Evolutionary conservation across 2,329 filamentous ascomycete species (phyloP).

Genomic region (Ceratocystis variospora): DNA sequence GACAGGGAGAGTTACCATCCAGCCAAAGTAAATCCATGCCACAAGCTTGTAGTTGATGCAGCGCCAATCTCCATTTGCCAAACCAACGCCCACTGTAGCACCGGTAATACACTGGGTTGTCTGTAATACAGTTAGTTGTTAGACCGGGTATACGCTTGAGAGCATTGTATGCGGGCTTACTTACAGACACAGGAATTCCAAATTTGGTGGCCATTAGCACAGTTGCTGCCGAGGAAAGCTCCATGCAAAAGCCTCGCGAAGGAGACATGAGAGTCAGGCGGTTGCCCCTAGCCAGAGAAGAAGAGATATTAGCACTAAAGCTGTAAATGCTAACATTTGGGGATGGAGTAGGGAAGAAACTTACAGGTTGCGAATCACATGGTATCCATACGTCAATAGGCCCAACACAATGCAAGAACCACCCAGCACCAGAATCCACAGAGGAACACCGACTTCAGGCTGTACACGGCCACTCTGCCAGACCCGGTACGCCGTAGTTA

Average conservation of each 20-base stretch:
- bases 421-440: slow-evolving; percentile 38
- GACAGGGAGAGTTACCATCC: slow-evolving; percentile 39
- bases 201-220: slow-evolving; percentile 41
- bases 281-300: slow-evolving; percentile 29
- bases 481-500: slow-evolving; percentile 38
- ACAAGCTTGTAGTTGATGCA: slow-evolving; percentile 38
- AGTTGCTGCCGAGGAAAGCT: slow-evolving; percentile 38
- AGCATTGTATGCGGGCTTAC: background rate
- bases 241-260: slow-evolving; percentile 38
- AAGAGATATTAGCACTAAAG: background rate
- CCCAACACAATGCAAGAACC: slow-evolving; percentile 39
- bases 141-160: background rate
- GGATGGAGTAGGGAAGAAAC: background rate
- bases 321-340: no score
- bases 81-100: slow-evolving; percentile 38
- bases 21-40: slow-evolving; percentile 35
- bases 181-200: slow-evolving; percentile 33
- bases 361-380: slow-evolving; percentile 42
- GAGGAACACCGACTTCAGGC: slow-evolving; percentile 30
- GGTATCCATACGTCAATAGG: slow-evolving; percentile 49
- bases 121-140: background rate
- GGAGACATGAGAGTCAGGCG: slow-evolving; percentile 42
- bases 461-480: slow-evolving; percentile 32
- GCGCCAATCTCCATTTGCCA: slow-evolving; percentile 36
- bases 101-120: slow-evolving; percentile 42